Evolutionary conservation across 176 grass and related monocot genomes (phyloP).

Genomic region (Aegilops sharonensis): DNA sequence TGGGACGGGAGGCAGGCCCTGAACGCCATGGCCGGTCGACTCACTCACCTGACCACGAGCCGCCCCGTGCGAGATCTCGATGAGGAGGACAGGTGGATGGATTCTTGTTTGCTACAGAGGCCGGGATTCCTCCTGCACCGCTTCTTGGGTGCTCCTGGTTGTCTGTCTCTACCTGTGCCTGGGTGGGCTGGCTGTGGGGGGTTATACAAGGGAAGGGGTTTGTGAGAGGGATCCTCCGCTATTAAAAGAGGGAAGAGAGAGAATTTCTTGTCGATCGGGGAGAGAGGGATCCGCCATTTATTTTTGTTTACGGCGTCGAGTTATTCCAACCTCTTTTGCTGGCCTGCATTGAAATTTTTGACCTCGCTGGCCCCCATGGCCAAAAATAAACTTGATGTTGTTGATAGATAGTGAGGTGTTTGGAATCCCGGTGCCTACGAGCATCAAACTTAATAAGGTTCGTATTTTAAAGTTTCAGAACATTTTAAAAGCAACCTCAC

Average conservation of each 20-base stretch:
- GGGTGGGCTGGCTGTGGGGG: neutral
- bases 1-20: conserved; percentile 27
- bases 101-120: neutral
- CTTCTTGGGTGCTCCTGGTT: conserved; percentile 17
- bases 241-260: neutral
- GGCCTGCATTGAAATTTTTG: conserved; percentile 15
- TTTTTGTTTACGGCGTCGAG: neutral
- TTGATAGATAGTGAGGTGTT: neutral
- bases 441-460: no score
- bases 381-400: neutral
- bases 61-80: conserved; percentile 21
- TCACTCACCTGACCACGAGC: neutral
- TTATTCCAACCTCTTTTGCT: conserved; percentile 26
- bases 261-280: neutral
- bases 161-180: neutral
- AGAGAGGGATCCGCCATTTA: no score
- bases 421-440: no score
- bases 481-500: no score
- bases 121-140: conserved; percentile 18
- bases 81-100: neutral
- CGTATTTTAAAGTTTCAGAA: no score
- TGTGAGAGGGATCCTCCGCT: conserved; percentile 10
- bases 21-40: conserved; percentile 40
- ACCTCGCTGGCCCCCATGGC: neutral
- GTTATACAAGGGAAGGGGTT: conserved; percentile 2